Base-by-base conservation (phyloP, 345 rosid genomes). In the Pistacia vera region DNA sequence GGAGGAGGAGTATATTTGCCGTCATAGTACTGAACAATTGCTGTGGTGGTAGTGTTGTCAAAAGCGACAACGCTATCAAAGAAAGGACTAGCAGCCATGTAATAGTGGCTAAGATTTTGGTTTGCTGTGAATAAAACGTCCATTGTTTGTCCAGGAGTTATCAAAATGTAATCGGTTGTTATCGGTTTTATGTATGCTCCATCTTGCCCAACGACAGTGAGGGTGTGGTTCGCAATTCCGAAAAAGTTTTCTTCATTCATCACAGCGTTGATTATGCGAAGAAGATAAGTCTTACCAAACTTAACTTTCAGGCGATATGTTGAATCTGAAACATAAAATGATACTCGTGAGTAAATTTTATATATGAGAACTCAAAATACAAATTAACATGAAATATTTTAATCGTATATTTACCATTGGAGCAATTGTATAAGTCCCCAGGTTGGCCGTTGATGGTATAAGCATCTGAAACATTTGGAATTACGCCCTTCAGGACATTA, bases 401-500 rank as follows among this genome's bases (percentile, higher is more conserved):
- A 6, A 20, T 17, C 20, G 11, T n/a, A 14, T 66, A 61, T 61
- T 56, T 4, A 38, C 69, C 67, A 28, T 51, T 72, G 13, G 81
- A 66, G 81, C 80, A 72, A 2, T 63, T 12, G 28, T 22, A 70
- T 0, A 63, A 59, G 57, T 79, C 80, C 0, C 88, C 88, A 0
- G 84, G 82, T 56, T 74, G 75, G 16, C 88, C 86, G 35, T 85
- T 85, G 70, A 85, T 81, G 5, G 77, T 75, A 28, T 65, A 77
- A 22, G 83, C 79, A 72, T 36, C 71, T 0, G 86, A 81, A 8
- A 36, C 59, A n/a, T 80, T 80, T 0, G 83, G 76, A 60, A 67
- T 67, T 0, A 62, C 75, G 9, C 86, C 86, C 0, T 64, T n/a
- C 36, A 0, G 44, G 0, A 63, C 11, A 3, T 57, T 62, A 2